Evolutionary conservation across 2,329 filamentous ascomycete species (phyloP), one percentile per base, ranked within the genome.

Genomic region (Nigrospora osmanthi): DNA sequence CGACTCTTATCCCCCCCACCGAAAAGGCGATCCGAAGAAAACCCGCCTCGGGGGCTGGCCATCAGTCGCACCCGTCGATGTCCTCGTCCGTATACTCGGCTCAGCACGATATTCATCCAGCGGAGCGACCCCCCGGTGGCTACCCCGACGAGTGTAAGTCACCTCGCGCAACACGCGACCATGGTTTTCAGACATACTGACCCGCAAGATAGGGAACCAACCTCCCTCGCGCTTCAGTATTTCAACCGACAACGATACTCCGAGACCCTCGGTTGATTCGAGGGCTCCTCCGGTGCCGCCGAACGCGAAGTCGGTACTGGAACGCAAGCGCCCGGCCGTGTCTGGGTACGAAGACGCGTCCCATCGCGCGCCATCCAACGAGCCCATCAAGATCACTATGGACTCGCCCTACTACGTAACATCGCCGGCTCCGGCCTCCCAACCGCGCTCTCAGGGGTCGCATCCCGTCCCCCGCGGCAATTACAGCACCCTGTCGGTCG

Each of bases 211-310:
- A 28, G 23, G 23, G 23, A 28, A 10, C 9, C 73, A 78, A 46
- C 77, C 78, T 6, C 61, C 68, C 3, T 84, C 80, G 40, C 75
- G 77, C 38, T 85, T 84, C 60, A 85, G 80, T 61, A 53, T 61
- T 31, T 66, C 66, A 31, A 49, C 59, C 15, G 65, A 66, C 44
- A 58, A 60, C 17, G 61, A 63, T 38, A 59, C 57, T 11, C 62
- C 69, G 6, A 28, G 23, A 10, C 23, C 23, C 5, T 28, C 23
- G 23, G 9, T 6, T 7, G 23, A 28, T 28, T 28, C 23, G 7
- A 28, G 23, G 23, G 23, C 23, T 28, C 40, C 40, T 28, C 62
- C 67, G 23, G 45, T 41, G 15, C 44, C 47, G 23, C 13, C 36
- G 35, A 33, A 28, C n/a, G 48, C 49, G 39, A 47, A 52, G 36